Evolutionary conservation across 129 eudicot genomes (phyloP), one percentile per base, ranked within the genome.

Genomic region (Lonicera japonica): DNA sequence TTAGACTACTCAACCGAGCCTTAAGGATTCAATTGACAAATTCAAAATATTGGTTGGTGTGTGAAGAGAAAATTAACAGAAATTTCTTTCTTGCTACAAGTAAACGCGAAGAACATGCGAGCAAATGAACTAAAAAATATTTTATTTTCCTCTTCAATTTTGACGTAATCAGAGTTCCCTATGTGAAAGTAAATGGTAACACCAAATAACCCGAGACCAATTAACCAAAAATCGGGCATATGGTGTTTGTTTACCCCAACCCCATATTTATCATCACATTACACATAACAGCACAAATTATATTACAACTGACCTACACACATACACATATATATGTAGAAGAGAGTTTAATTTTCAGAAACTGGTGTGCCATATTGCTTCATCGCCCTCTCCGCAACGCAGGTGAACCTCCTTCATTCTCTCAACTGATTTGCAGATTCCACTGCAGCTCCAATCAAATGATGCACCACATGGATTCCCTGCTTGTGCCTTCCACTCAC

Each of bases 371-470:
- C 88, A 87, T 23, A 83, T 74, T 29, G 83, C 88, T 55, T 82
- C 86, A 56, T 81, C 83, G 25, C 95, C 92, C 62, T 88, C 96
- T 0, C 96, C 89, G 34, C 92, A 84, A 2, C 79, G 69, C 70
- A 64, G 65, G 77, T 88, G 96, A 21, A 88, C 89, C 16, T 76
- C 86, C 48, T 79, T 77, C 88, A 88, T 81, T 68, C 89, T 71
- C 69, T 88, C 96, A 4, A 60, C 88, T 0, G 92, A 88, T 63
- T 79, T 88, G 82, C 96, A 88, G 64, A 88, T 66, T 18, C 96
- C 92, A 24, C 96, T 88, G 68, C 96, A 88, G 57, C 96, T 88
- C 92, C 96, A 88, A 70, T 88, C 96, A n/a, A 88, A 88, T 5
- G 96, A 81, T 54, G 95, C 95, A 45, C 79, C 95, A 54, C 95